Percentiles rank a stretch among this genome's conserved stretches.
Conservation (phyloP, 352 stramenopile species). For the Phytopythium mirpurense region DNA sequence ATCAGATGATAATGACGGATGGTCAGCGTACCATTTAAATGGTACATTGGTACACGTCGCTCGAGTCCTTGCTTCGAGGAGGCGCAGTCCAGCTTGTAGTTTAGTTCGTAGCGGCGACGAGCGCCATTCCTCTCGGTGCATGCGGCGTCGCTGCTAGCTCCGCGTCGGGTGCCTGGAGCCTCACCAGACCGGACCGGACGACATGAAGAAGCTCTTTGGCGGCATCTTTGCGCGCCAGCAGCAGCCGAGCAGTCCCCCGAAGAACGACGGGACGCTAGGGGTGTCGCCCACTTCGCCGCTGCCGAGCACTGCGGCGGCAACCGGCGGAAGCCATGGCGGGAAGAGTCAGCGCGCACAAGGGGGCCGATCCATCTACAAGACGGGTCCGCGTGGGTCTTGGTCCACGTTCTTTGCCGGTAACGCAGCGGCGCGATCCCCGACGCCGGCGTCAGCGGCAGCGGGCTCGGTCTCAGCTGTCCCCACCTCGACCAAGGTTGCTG, state of each 20-base stretch:
- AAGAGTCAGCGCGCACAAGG: neutral
- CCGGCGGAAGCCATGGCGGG: neutral
- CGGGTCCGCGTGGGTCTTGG: conserved; percentile 34
- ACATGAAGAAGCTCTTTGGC: conserved; percentile 71
- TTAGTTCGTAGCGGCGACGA: neutral
- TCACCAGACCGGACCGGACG: no score
- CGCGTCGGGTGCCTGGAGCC: neutral
- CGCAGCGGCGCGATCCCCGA: neutral
- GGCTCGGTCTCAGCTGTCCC: conserved; percentile 8
- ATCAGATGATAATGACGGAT: conserved; percentile 6
- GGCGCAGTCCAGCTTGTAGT: no score
- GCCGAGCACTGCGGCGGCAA: neutral
- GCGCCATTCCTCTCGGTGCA: neutral
- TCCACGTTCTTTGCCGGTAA: conserved; percentile 27
- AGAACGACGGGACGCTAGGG: conserved; percentile 3
- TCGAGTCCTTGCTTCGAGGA: no score
- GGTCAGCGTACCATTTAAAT: neutral
- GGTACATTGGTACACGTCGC: no score
- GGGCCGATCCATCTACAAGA: conserved; percentile 10
- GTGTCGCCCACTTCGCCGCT: conserved; percentile 3
- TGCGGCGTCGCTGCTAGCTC: neutral
- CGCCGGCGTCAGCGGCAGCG: neutral
- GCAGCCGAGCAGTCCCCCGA: conserved; percentile 7
- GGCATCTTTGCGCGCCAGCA: conserved; percentile 48
- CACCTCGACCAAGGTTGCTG: conserved; percentile 24